These are phyloP conservation scores for Evansstolkia leycettana DNA, from an alignment of 495 filamentous ascomycete genomes.

Conservation along the genomic window DNA sequence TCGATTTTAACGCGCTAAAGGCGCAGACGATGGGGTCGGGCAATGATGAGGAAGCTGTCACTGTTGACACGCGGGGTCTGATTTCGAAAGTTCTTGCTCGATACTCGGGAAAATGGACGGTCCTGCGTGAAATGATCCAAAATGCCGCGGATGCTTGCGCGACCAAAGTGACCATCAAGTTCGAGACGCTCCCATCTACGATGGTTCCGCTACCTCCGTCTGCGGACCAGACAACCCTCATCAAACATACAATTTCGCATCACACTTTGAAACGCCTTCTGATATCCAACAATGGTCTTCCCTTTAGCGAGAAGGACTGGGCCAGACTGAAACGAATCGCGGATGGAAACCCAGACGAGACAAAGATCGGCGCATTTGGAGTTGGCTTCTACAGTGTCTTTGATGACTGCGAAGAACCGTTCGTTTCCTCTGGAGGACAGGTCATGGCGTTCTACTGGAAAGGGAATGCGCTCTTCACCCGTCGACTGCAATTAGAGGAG, in stretches of 20 bases:
- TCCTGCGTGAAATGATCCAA: constrained; percentile 86
- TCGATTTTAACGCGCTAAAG: constrained; percentile 74
- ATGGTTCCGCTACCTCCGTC: constrained; percentile 58
- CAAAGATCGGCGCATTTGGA: constrained; percentile 96
- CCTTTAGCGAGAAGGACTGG: constrained; percentile 86
- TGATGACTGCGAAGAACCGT: constrained; percentile 93
- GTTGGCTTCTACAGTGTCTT: constrained; percentile 99
- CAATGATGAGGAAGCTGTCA: constrained; percentile 93
- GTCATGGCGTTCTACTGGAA: constrained; percentile 99
- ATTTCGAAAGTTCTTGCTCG: constrained; percentile 95
- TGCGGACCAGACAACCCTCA: constrained; percentile 50
- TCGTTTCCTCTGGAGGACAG: constrained; percentile 79
- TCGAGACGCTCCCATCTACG: constrained; percentile 75
- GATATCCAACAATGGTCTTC: constrained; percentile 80
- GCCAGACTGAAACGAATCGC: constrained; percentile 87
- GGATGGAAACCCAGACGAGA: constrained; percentile 96
- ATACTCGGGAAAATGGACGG: constrained; percentile 87
- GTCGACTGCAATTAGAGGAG: constrained; percentile 56
- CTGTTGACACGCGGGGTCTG: constrained; percentile 89
- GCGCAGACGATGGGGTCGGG: constrained; percentile 77
- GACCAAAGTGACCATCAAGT: constrained; percentile 76
- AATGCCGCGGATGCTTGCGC: constrained; percentile 95
- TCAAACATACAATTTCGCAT: constrained; percentile 73
- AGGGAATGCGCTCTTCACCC: constrained; percentile 84
- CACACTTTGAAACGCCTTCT: constrained; percentile 73